Evolutionary conservation across 805 yeast species (phyloP), one percentile per base, ranked within the genome.

Genomic region (Cyberlindnera mississippiensis): DNA sequence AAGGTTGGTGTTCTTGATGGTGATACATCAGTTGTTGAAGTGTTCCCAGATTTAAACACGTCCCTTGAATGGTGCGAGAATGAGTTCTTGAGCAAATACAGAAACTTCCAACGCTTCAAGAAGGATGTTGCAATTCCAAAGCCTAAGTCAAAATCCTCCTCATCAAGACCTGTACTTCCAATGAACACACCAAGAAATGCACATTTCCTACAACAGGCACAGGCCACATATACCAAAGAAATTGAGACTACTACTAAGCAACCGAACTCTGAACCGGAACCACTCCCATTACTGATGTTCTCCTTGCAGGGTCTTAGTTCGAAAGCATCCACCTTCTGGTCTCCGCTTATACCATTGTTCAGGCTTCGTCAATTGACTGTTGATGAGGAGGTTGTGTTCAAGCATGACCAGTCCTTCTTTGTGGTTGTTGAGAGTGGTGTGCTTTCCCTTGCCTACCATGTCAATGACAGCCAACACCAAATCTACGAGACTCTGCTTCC

Each of bases 11-110:
- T 91, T 16, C 80, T 67, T 19, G 75, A 71, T 41, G 66, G 61
- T 26, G 63, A 70, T 34, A 64, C 69, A 14, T 71, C 67, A 20
- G 60, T 60, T 76, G 79, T 45, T 4, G 80, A 80, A 52, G 70
- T 90, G 33, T 91, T 89, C 58, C 76, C 75, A 41, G 84, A 86
- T 40, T 71, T 93, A 53, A 93, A 93, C 58, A 76, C 84, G 41
- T 96, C 96, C 0, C 71, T 93, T 33, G 98, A 93, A 63, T 91
- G 96, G 96, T 88, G 97, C 68, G 99, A 93, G 61, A 91, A 93
- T 63, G 82, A 83, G 53, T 88, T 90, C 52, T 71, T 93, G 54
- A 45, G 49, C 4, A 61, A 66, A 46, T 69, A 67, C 45, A 66
- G 55, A 37, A 54, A 62, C 28, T 48, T 67, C 32, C 64, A 68